Base-by-base conservation (phyloP, 2,329 filamentous ascomycete species). In the Dactylellina leptospora region DNA sequence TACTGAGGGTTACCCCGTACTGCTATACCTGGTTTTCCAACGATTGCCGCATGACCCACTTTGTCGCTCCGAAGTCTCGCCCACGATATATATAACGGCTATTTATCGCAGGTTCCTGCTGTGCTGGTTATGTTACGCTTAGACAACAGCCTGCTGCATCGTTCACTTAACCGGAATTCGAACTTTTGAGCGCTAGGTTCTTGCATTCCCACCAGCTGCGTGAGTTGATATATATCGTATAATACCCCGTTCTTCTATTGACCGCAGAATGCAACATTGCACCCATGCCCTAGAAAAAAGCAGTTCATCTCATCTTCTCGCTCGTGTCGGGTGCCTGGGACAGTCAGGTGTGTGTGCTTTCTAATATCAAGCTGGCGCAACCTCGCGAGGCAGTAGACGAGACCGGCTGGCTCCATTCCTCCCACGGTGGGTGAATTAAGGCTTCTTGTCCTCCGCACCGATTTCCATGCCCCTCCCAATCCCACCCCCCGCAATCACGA, bases 21-120 rank as follows among this genome's bases (percentile, higher is more conserved):
- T 30, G 18, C 33, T 60, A 45, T 63, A 30, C 27, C 59, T 30
- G 54, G 33, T 27, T 23, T 40, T n/a, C 25, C 18, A 62, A 30
- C 62, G 59, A 55, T 64, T 64, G 68, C 68, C 59, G 53, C 59
- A 72, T 72, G 68, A 72, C 59, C 66, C 53, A 54, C 66, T 58
- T 28, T 59, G 33, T 59, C 25, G 33, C 53, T 64, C 68, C 68
- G 68, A 58, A 38, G 40, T 40, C 54, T 64, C 45, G 42, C 68
- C 59, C 42, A 16, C n/a, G n/a, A n/a, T 28, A 54, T 64, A 64
- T 54, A 64, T 72, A 59, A 63, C 66, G 66, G 66, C 66, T 71
- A 71, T 71, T 70, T 56, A 44, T 62, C 53, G 50, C 51, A 56
- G 22, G 53, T 20, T 38, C 61, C 44, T 60, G 38, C 30, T 6